Evolutionary conservation across 2,329 filamentous ascomycete genomes (phyloP), one percentile per base, ranked within the genome.

Genomic region (Zymoseptoria crescenta): DNA sequence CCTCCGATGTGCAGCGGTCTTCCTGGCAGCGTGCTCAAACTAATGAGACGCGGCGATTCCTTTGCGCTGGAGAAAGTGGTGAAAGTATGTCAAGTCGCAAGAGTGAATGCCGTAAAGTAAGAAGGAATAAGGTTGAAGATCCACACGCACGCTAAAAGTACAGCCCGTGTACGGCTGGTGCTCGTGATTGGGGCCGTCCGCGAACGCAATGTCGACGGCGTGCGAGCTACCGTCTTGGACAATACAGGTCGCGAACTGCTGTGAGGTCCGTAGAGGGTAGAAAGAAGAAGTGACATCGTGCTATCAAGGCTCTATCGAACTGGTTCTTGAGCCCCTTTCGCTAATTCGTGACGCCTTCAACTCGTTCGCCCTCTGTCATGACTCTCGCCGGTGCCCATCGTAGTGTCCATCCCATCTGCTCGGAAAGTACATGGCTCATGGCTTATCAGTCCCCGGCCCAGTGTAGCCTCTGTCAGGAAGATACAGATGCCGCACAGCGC

Each of bases 401-500:
- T 41, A 41, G 35, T 41, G 35, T 41, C 13, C 35, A 41, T 41
- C 35, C 16, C 10, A 10, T 41, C 35, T 41, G 3, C 35, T 41
- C 35, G 35, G 16, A 10, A 41, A 16, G 6, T 16, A 16, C 35
- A 10, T 2, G 13, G 16, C 52, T 62, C 62, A 71, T 57, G 69
- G 69, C 64, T 66, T 67, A 48, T 69, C 70, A 27, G 77, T 81
- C 74, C 83, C 87, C 66, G 82, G 93, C 73, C 84, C 89, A 65
- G 83, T 81, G 79, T 99, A 99, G 70, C 87, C 85, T 71, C 88
- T 89, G 79, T 99, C 93, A 50, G 94, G 94, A 71, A 99, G 82
- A 76, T 97, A 99, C 73, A 99, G 77, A 80, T 97, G 94, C 77
- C 94, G 85, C 77, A 94, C 86, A 6, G 93, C 92, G 41, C 94